Evolutionary conservation across 495 filamentous ascomycete genomes (phyloP).

Genomic region (Xylaria flabelliformis): DNA sequence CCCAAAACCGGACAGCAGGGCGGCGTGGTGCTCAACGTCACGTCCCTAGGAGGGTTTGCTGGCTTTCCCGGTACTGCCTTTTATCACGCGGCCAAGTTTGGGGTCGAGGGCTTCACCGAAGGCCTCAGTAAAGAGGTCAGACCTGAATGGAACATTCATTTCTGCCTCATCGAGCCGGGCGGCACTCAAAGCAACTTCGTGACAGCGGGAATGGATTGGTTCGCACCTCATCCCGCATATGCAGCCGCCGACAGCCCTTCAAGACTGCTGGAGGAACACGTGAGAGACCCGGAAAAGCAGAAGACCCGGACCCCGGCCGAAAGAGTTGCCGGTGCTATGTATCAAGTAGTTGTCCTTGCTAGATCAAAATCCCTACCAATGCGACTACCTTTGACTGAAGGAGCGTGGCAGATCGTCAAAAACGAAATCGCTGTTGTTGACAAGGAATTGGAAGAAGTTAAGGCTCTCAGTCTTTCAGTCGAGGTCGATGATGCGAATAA

Average conservation of each 20-base stretch:
- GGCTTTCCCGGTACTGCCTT: slow-evolving; percentile 54
- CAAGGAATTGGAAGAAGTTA: slow-evolving; percentile 41
- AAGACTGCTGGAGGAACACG: slow-evolving; percentile 44
- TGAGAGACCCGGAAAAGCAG: slow-evolving; percentile 38
- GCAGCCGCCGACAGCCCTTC: slow-evolving; percentile 40
- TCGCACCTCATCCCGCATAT: slow-evolving; percentile 45
- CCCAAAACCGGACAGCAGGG: slow-evolving; percentile 41
- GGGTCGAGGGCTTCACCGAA: slow-evolving; percentile 62
- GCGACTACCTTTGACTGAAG: slow-evolving; percentile 47
- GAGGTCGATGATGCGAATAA: slow-evolving; percentile 31
- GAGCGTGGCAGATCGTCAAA: slow-evolving; percentile 46
- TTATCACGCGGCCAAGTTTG: slow-evolving; percentile 62
- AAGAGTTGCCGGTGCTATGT: slow-evolving; percentile 46
- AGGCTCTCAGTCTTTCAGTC: slow-evolving; percentile 39
- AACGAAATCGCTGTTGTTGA: slow-evolving; percentile 38
- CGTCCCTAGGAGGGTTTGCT: slow-evolving; percentile 55
- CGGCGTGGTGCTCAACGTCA: slow-evolving; percentile 59
- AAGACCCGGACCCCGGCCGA: slow-evolving; percentile 44
- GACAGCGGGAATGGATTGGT: slow-evolving; percentile 23
- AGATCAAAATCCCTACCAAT: slow-evolving; percentile 43
- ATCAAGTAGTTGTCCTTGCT: slow-evolving; percentile 39
- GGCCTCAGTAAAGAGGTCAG: slow-evolving; percentile 55
- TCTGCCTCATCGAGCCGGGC: slow-evolving; percentile 49
- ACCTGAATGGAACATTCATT: slow-evolving; percentile 54
- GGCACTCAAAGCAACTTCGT: slow-evolving; percentile 53